phyloP scores from a whole-genome alignment of 2,329 filamentous ascomycete species.

The Scytalidium sp. region DNA sequence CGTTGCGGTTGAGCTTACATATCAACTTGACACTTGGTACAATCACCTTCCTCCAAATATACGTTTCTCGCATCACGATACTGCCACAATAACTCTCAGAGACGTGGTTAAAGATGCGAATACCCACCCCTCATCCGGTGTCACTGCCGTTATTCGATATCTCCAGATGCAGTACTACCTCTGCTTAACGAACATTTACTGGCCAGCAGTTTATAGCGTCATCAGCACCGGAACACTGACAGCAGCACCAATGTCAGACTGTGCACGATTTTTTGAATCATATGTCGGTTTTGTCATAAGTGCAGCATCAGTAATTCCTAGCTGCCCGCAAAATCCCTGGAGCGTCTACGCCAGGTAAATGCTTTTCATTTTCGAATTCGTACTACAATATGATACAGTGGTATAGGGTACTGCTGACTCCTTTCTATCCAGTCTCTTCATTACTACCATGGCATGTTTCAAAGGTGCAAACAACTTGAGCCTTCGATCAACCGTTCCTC shows the following conservation, averaged over 20 bases:
- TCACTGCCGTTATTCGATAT: slow-evolving; percentile 3
- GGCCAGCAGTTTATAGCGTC: slow-evolving; percentile 23
- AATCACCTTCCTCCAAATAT: slow-evolving; percentile 26
- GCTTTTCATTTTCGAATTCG: too few species aligned
- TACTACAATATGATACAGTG: too few species aligned
- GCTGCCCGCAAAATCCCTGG: too few species aligned
- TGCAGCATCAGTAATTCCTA: not conserved
- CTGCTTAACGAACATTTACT: slow-evolving; percentile 27
- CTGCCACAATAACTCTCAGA: not conserved
- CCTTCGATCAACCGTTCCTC: slow-evolving; percentile 1
- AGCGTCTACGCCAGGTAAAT: too few species aligned
- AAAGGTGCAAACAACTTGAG: slow-evolving; percentile 1
- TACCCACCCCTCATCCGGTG: slow-evolving; percentile 1
- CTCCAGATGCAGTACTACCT: slow-evolving; percentile 26
- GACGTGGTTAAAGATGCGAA: not conserved
- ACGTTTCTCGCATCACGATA: slow-evolving; percentile 20
- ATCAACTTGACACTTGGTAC: slow-evolving; percentile 33
- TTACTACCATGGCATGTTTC: slow-evolving; percentile 1
- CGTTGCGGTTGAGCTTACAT: slow-evolving; percentile 28
- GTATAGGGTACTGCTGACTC: too few species aligned
- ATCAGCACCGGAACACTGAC: slow-evolving; percentile 4
- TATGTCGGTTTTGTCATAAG: too few species aligned
- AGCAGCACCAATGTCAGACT: slow-evolving; percentile 1
- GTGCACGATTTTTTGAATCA: slow-evolving; percentile 10
- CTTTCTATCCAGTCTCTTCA: too few species aligned